Evolutionary conservation across 768 basidiomycete genomes (phyloP), one percentile per base, ranked within the genome.

Genomic region (Exidia glandulosa): DNA sequence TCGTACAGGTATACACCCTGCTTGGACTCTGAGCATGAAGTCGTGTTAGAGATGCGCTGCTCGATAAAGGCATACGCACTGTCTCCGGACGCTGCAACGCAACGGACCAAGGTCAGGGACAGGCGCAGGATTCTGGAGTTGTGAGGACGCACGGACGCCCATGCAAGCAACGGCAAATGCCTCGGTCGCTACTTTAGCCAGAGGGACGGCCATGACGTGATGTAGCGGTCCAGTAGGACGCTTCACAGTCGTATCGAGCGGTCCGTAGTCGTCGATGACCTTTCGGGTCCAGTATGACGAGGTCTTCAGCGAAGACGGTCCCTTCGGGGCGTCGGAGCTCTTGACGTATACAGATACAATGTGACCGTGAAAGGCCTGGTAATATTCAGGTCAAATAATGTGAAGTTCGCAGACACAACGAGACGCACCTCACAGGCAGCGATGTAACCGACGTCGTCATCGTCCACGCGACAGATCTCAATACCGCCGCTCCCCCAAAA

Each of bases 211-310:
- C 5, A 59, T 56, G 33, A 69, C 66, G 36, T 70, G 63, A 54
- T 69, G 68, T 19, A 70, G 61, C 34, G 63, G 62, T 2, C 67
- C 68, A 4, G 67, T 66, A 33, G 67, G 61, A 9, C 36, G n/a
- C n/a, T n/a, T n/a, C 7, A 7, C 7, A 7, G 32, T 59, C 56
- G 13, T 33, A n/a, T 57, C 63, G 62, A 33, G 67, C 58, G 1
- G 66, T 5, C 67, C 68, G 58, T 65, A 68, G 60, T 65, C 62
- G 32, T 67, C 61, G 57, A 70, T n/a, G 29, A 63, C 63, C 19
- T 36, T 23, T 10, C 69, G 66, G 10, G 55, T 64, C 69, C 69
- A 70, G 31, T 41, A 25, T 30, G 63, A 45, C 25, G 54, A 32
- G 57, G 62, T 62, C 57, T 13, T 9, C 32, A 34, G 30, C 23